Evolutionary conservation across 176 grass and related monocot genomes (phyloP), one percentile per base, ranked within the genome.

Genomic region (Saccharum spontaneum): DNA sequence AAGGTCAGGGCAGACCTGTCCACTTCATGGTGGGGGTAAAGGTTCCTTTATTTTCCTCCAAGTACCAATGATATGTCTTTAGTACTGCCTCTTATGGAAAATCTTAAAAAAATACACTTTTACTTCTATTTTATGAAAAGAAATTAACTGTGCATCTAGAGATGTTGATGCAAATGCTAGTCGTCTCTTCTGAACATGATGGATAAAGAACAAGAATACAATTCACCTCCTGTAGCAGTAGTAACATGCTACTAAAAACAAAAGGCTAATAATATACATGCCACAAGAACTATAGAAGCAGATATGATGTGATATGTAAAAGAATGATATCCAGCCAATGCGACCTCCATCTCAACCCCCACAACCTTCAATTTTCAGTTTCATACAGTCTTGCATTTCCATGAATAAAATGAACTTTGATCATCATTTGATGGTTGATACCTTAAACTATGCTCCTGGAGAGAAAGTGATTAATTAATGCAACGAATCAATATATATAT

Each of bases 241-340:
- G 46, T 62, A 15, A 63, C 39, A 9, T 6, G 75, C 41, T 0
- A 44, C 9, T 22, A 45, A 54, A 64, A 36, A 38, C 69, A 38
- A 76, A 44, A 15, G 23, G 60, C 17, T 26, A 74, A 23, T 34
- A 67, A n/a, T 69, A 24, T 26, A 62, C 8, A 54, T 13, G 61
- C 48, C 61, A 60, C 85, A 69, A 38, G 10, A 86, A 48, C 7
- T 63, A 64, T 5, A 68, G 31, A 14, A 52, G 28, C 26, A 60
- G 71, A 82, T 82, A 62, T 82, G 86, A 61, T 82, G 71, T 82
- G 86, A 61, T 52, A 61, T 14, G 33, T 28, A 69, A 37, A 34
- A 77, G 59, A 77, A 82, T 69, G 22, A 62, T 87, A 82, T 61
- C 79, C 61, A 66, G 34, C 75, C 71, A 67, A 74, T 75, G 71